Evolutionary conservation across 2,329 filamentous ascomycete species (phyloP), one percentile per base, ranked within the genome.

Genomic region (Colletotrichum paranaense): DNA sequence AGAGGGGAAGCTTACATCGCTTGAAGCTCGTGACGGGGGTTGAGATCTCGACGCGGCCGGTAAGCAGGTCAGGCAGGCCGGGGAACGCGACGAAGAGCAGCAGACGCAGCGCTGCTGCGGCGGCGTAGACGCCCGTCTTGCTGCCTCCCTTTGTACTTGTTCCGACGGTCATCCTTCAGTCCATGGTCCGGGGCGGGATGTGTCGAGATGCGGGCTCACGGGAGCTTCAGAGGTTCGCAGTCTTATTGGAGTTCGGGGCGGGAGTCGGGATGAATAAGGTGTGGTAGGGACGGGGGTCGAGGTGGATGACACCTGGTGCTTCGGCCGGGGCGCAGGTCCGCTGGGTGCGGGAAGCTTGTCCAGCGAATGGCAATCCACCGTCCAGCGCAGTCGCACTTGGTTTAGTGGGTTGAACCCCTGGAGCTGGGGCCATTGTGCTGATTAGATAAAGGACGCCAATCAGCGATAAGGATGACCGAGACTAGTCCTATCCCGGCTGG

Each of bases 1-100:
- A 9, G 32, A 55, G 62, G 62, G 62, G 57, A 5, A 55, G 84
- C 93, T 83, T 88, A 97, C 95, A 87, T 90, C 97, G 91, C 87
- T 98, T 98, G 90, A 98, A 99, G 89, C 96, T 98, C 78, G 95
- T 98, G 59, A 98, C 93, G 52, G 97, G 96, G 26, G 97, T 99
- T 57, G 97, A 98, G 79, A 99, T 93, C 87, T 99, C 97, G 78
- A 98, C 97, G 80, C 97, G 93, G 76, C 93, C 94, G 24, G 95
- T 97, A 75, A 99, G 88, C 75, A 98, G 88, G 81, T 95, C 92
- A 65, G 96, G 94, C 53, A 99, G 88, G 49, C 90, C 90, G 75
- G 97, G 95, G 81, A 98, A 98, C 71, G 92, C 87, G 72, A 92
- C 87, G 81, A 95, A 95, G 66, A 98, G 89, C 68, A 94, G 84